Evolutionary conservation across 129 eudicot genomes (phyloP).

Genomic region (Chrysanthemum lavandulifolium): DNA sequence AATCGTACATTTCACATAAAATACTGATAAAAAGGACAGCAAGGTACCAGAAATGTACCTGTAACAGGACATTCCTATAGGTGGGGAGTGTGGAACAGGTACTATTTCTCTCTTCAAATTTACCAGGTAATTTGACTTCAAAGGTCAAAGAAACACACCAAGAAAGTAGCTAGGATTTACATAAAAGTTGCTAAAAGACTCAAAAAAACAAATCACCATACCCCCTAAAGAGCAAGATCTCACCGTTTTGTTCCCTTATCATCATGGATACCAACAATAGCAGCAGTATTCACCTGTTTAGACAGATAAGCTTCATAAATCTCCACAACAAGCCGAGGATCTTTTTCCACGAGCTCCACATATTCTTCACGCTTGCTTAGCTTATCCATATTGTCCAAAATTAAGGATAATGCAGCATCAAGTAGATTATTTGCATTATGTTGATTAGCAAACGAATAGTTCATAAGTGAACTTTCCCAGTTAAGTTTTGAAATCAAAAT

Average conservation of each 20-base stretch:
- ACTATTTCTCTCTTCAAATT: background rate
- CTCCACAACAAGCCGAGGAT: constrained; percentile 78
- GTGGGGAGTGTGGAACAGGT: too few species aligned
- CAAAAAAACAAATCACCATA: background rate
- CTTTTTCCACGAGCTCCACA: constrained; percentile 77
- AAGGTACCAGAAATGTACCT: too few species aligned
- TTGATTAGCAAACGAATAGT: constrained; percentile 80
- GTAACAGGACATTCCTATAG: too few species aligned
- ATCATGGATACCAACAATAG: constrained; percentile 18
- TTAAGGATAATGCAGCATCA: constrained; percentile 67
- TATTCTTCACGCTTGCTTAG: constrained; percentile 77
- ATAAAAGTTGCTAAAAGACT: background rate
- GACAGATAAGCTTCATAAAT: constrained; percentile 80
- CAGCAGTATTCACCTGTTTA: constrained; percentile 84
- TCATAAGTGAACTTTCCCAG: constrained; percentile 80
- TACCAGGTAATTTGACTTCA: background rate
- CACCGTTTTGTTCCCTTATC: constrained; percentile 19
- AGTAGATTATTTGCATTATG: constrained; percentile 73
- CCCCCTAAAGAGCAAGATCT: constrained; percentile 7
- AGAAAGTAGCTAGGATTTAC: background rate
- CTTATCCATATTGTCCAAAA: constrained; percentile 86
- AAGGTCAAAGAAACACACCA: constrained; percentile 11
- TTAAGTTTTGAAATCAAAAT: constrained; percentile 70
- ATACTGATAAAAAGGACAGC: too few species aligned
- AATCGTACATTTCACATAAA: too few species aligned